A percentile compares a stretch with the other conserved stretches of the same genome.
Conservation (phyloP, 176 grass and related monocot genomes). For the Aechmea fasciata region DNA sequence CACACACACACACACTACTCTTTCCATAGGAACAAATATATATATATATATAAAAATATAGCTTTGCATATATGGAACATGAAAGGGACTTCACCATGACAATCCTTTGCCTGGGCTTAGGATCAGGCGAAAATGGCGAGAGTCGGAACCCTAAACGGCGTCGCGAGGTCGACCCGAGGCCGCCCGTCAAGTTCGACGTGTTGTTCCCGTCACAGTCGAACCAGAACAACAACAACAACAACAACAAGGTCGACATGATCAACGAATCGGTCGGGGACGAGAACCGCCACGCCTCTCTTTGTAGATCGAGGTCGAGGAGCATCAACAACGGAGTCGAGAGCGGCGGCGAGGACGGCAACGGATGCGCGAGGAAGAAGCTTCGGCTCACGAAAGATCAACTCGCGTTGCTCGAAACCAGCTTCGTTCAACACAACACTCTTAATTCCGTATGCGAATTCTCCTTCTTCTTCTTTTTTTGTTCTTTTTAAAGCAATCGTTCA, state of each 20-base stretch:
- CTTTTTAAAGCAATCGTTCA: too few species aligned
- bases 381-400: slow-evolving; percentile 26
- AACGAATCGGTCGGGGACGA: too few species aligned
- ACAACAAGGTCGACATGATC: too few species aligned
- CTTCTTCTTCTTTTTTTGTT: neutral
- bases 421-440: slow-evolving; percentile 15
- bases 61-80: too few species aligned
- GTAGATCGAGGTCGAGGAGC: too few species aligned
- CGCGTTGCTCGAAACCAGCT: slow-evolving; percentile 16
- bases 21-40: too few species aligned
- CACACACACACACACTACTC: too few species aligned
- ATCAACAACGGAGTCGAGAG: neutral
- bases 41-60: too few species aligned
- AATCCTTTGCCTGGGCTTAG: slow-evolving; percentile 16
- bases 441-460: slow-evolving; percentile 25
- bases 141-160: slow-evolving; percentile 3
- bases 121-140: neutral
- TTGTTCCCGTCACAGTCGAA: neutral
- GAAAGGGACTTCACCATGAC: slow-evolving; percentile 2
- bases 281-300: too few species aligned
- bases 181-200: neutral
- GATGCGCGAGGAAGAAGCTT: slow-evolving; percentile 26
- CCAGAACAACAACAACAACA: too few species aligned
- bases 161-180: too few species aligned
- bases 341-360: neutral